A percentile compares a stretch with the other conserved stretches of the same genome.
Conservation (phyloP, 1,139 yeast species). For the Blastobotrys buckinghamii region DNA sequence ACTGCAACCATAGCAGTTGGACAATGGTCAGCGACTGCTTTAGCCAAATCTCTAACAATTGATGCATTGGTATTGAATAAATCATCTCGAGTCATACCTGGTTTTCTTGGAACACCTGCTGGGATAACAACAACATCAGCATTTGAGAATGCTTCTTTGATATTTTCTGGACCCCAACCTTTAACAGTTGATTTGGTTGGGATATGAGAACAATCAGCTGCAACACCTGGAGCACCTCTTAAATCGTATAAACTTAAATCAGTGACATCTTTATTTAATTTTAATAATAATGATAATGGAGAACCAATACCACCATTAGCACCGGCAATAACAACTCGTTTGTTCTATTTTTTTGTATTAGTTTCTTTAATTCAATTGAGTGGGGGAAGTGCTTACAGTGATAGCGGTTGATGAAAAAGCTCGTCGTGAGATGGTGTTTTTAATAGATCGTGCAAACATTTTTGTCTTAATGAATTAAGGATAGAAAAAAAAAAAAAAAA, state of each 20-base stretch:
- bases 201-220: slow-evolving; percentile 84
- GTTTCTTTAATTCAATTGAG: not conserved
- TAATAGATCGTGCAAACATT: slow-evolving; percentile 17
- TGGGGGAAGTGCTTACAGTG: slow-evolving; percentile 26
- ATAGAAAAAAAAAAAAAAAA: slow-evolving; percentile 1
- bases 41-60: slow-evolving; percentile 77
- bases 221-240: slow-evolving; percentile 87
- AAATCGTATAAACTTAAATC: slow-evolving; percentile 83
- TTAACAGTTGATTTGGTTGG: slow-evolving; percentile 71
- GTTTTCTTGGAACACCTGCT: slow-evolving; percentile 97
- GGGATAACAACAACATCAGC: slow-evolving; percentile 83
- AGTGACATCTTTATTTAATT: slow-evolving; percentile 51
- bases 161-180: slow-evolving; percentile 63
- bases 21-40: slow-evolving; percentile 64
- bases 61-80: slow-evolving; percentile 90
- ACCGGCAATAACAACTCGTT: slow-evolving; percentile 36
- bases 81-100: slow-evolving; percentile 98
- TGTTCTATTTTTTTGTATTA: not conserved
- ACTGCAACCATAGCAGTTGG: slow-evolving; percentile 74
- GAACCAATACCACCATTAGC: slow-evolving; percentile 70
- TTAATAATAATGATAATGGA: slow-evolving; percentile 80
- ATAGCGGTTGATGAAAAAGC: slow-evolving; percentile 62
- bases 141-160: slow-evolving; percentile 54
- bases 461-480: not conserved
- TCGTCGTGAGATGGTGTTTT: slow-evolving; percentile 38